phyloP scores from a whole-genome alignment of 2,329 filamentous ascomycete genomes.

The Sporothrix dimorphospora region DNA sequence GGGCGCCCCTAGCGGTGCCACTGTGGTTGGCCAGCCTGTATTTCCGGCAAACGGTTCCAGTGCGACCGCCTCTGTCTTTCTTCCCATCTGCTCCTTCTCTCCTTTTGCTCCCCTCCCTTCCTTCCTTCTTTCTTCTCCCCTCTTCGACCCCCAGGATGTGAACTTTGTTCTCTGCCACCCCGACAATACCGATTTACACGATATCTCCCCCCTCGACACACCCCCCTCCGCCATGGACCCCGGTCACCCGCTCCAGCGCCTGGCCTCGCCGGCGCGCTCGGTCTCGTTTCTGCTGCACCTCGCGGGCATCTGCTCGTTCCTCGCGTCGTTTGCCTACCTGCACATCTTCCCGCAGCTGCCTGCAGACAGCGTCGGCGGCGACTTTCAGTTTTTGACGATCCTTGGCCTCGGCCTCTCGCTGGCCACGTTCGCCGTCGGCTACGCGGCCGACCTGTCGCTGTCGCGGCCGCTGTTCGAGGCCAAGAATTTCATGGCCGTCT shows the following conservation, averaged over 20 bases:
- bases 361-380: slow-evolving; percentile 65
- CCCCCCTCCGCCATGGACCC: slow-evolving; percentile 41
- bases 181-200: not conserved
- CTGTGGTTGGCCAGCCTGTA: not conserved
- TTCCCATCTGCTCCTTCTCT: not conserved
- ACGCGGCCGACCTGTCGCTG: slow-evolving; percentile 66
- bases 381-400: slow-evolving; percentile 75
- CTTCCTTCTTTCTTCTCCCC: not conserved
- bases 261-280: slow-evolving; percentile 66
- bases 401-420: slow-evolving; percentile 67
- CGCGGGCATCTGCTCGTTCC: slow-evolving; percentile 56
- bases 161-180: not conserved
- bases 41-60: not conserved
- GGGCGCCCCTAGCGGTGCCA: not conserved
- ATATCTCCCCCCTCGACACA: not conserved
- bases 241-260: slow-evolving; percentile 65
- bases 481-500: slow-evolving; percentile 70
- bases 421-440: slow-evolving; percentile 62
- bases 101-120: not conserved
- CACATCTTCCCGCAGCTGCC: slow-evolving; percentile 54
- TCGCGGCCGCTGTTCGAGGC: slow-evolving; percentile 61
- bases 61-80: not conserved
- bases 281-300: slow-evolving; percentile 66
- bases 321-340: slow-evolving; percentile 58
- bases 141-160: not conserved